phyloP scores from a whole-genome alignment of 192 early-diverging fungal genomes.

The Backusella macrospora region DNA sequence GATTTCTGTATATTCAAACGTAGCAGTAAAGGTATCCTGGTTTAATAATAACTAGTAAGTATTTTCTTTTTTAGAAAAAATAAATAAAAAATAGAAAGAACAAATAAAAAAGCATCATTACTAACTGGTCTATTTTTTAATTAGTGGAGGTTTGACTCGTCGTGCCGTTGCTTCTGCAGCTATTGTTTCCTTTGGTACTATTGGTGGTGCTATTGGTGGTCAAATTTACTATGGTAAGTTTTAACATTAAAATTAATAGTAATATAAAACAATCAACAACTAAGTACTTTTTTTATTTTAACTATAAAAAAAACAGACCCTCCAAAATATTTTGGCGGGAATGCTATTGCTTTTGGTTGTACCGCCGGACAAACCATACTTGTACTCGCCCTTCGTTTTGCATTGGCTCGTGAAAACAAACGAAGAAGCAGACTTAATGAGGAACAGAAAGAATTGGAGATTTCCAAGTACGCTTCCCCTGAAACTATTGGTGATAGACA shows the following conservation, averaged over 20 bases:
- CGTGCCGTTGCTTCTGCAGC: conserved; percentile 36
- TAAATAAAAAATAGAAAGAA: conserved; percentile 8
- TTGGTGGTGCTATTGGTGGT: conserved; percentile 44
- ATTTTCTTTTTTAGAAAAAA: too few species aligned
- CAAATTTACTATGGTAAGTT: conserved; percentile 38
- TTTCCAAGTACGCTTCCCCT: too few species aligned
- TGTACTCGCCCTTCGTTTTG: too few species aligned
- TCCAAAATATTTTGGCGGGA: conserved; percentile 12
- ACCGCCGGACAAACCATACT: too few species aligned
- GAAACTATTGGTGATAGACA: too few species aligned
- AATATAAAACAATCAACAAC: background rate
- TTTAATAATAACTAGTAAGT: conserved; percentile 33
- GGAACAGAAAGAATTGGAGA: too few species aligned
- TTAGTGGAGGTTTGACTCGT: conserved; percentile 26
- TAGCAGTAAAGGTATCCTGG: conserved; percentile 36
- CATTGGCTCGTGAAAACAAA: too few species aligned
- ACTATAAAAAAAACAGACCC: background rate
- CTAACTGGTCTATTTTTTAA: background rate
- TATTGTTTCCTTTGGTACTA: conserved; percentile 38
- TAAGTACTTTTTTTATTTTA: background rate
- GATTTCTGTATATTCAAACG: conserved; percentile 28
- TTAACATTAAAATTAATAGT: background rate
- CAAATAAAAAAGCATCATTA: background rate
- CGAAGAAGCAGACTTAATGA: too few species aligned
- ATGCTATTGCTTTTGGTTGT: conserved; percentile 13